Percentiles rank a stretch among this genome's conserved stretches.
Conservation (phyloP, 225 moss, liverwort and hornwort species). For the Bryoerythrophyllum caledonicum region DNA sequence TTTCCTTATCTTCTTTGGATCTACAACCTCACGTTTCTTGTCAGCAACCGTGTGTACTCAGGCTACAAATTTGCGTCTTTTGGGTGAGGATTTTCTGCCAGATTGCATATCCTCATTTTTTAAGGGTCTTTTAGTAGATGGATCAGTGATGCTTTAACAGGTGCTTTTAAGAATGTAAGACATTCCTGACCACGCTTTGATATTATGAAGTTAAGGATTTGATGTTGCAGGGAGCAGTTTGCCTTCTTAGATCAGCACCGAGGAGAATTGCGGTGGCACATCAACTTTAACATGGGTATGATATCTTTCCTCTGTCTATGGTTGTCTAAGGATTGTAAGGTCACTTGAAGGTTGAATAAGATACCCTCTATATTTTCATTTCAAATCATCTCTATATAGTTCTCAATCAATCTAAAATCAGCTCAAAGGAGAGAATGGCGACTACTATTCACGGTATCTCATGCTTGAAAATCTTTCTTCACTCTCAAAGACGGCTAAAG, state of each 20-base stretch:
- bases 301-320: slow-evolving; percentile 21
- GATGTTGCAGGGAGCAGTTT: slow-evolving; percentile 70
- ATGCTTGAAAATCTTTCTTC: no score
- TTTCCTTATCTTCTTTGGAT: slow-evolving; percentile 68
- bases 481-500: no score
- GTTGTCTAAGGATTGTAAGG: neutral
- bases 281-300: slow-evolving; percentile 91
- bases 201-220: slow-evolving; percentile 11
- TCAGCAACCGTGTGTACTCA: slow-evolving; percentile 63
- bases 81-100: slow-evolving; percentile 45
- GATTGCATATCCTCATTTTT: neutral
- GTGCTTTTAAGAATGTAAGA: slow-evolving; percentile 14
- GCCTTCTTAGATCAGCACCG: slow-evolving; percentile 75
- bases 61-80: slow-evolving; percentile 59
- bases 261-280: slow-evolving; percentile 92
- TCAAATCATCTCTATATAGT: no score
- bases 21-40: slow-evolving; percentile 63
- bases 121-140: neutral
- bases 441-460: no score
- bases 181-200: neutral
- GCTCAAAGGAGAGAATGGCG: no score
- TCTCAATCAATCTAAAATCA: no score
- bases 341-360: no score
- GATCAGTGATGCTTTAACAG: neutral
- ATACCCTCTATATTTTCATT: no score